phyloP scores from a whole-genome alignment of 192 early-diverging fungal species.

The Linnemannia hyalina region DNA sequence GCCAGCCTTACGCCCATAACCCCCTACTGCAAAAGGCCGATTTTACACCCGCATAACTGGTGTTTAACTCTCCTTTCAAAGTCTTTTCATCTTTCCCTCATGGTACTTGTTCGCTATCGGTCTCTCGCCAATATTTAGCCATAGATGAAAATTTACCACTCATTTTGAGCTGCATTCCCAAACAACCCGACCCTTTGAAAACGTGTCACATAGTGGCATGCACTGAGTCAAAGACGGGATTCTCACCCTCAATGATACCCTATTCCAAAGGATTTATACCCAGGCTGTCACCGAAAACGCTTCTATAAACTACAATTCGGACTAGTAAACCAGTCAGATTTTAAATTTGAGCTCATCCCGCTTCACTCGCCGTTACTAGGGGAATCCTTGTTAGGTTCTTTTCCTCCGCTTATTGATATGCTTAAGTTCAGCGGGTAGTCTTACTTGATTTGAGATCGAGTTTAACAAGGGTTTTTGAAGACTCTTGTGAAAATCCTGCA shows the following conservation, averaged over 20 bases:
- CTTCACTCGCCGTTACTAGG: slow-evolving; percentile 84
- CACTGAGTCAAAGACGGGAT: slow-evolving; percentile 68
- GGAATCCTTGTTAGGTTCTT: slow-evolving; percentile 87
- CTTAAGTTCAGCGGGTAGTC: slow-evolving; percentile 84
- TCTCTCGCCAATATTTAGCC: slow-evolving; percentile 88
- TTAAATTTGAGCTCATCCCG: slow-evolving; percentile 78
- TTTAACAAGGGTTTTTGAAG: slow-evolving; percentile 13
- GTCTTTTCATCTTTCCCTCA: slow-evolving; percentile 91
- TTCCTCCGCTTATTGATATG: slow-evolving; percentile 89
- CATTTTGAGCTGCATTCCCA: slow-evolving; percentile 82
- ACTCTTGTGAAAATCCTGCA: slow-evolving; percentile 25
- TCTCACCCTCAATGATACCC: slow-evolving; percentile 82
- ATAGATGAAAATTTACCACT: slow-evolving; percentile 86
- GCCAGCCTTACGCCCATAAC: slow-evolving; percentile 36
- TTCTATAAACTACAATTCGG: slow-evolving; percentile 76
- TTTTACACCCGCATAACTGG: slow-evolving; percentile 66
- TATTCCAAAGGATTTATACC: slow-evolving; percentile 76
- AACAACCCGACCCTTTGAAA: slow-evolving; percentile 82
- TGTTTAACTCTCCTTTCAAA: slow-evolving; percentile 87
- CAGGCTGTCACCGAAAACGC: slow-evolving; percentile 54
- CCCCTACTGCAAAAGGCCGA: slow-evolving; percentile 50
- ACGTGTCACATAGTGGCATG: slow-evolving; percentile 62
- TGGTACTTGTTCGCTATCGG: slow-evolving; percentile 91
- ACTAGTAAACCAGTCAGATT: slow-evolving; percentile 64
- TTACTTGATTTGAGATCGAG: slow-evolving; percentile 72